Percentiles rank a stretch among this genome's conserved stretches.
These are phyloP conservation scores for Aristolochia californica DNA, from an alignment of 164 flowering plant genomes.

Conservation along the genomic window DNA sequence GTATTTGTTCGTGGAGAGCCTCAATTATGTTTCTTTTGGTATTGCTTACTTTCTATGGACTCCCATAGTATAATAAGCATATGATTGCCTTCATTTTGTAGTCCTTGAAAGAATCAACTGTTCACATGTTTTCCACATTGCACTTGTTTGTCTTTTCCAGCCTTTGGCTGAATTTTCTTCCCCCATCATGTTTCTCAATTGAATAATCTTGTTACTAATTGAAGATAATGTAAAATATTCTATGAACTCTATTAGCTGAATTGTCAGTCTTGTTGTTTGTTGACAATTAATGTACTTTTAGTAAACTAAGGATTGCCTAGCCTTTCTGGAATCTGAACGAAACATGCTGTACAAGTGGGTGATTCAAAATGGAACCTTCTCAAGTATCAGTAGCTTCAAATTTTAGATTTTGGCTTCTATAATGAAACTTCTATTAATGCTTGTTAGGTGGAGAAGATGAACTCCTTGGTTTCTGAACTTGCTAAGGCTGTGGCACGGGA, in stretches of 20 bases:
- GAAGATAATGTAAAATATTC: background rate
- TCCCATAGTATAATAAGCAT: too few species aligned
- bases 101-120: too few species aligned
- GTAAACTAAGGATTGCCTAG: too few species aligned
- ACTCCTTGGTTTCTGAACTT: conserved; percentile 55
- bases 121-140: background rate
- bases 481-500: conserved; percentile 52
- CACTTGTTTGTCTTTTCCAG: background rate
- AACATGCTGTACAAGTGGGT: too few species aligned
- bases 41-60: too few species aligned
- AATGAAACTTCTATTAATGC: background rate
- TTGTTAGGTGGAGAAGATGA: conserved; percentile 49
- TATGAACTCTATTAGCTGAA: background rate
- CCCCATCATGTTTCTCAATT: background rate
- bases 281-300: too few species aligned
- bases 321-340: too few species aligned
- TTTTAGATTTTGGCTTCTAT: too few species aligned
- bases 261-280: background rate
- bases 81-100: too few species aligned
- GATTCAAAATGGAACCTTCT: too few species aligned
- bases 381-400: background rate
- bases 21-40: too few species aligned
- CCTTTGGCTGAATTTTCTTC: background rate
- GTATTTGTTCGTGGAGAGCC: too few species aligned
- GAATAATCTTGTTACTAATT: background rate